phyloP scores from a whole-genome alignment of 371 early-diverging fungal genomes.

The Batkoa obscura region DNA sequence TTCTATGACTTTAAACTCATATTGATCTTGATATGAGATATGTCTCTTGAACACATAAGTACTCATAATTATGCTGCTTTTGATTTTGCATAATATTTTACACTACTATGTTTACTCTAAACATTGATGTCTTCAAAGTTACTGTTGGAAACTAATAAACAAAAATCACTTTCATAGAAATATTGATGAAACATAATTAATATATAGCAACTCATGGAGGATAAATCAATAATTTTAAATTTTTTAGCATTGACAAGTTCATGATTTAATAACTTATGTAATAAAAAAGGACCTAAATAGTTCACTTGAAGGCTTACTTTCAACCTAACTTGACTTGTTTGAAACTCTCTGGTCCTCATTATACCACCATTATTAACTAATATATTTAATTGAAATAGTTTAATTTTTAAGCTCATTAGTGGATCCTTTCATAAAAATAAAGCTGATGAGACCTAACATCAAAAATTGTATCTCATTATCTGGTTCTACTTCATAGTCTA shows the following conservation, averaged over 20 bases:
- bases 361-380: slow-evolving; percentile 1
- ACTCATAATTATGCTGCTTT: not conserved
- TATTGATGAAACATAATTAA: too few species aligned
- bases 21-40: too few species aligned
- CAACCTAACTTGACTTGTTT: not conserved
- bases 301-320: not conserved
- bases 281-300: not conserved
- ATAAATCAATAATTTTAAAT: not conserved
- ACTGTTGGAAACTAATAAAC: not conserved
- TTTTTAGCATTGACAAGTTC: not conserved
- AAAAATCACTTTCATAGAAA: too few species aligned
- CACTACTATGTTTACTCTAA: not conserved
- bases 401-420: not conserved
- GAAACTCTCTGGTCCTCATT: not conserved
- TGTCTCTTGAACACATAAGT: not conserved
- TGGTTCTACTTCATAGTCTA: slow-evolving; percentile 7
- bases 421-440: not conserved
- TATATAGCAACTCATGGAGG: not conserved
- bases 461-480: slow-evolving; percentile 13
- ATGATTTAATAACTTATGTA: not conserved
- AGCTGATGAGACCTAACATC: slow-evolving; percentile 9
- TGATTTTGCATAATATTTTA: not conserved
- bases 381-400: not conserved
- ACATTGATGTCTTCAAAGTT: not conserved
- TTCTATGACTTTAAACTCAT: too few species aligned